Evolutionary conservation across 352 stramenopile genomes (phyloP).

Genomic region (Globisporangium paroecandrum): DNA sequence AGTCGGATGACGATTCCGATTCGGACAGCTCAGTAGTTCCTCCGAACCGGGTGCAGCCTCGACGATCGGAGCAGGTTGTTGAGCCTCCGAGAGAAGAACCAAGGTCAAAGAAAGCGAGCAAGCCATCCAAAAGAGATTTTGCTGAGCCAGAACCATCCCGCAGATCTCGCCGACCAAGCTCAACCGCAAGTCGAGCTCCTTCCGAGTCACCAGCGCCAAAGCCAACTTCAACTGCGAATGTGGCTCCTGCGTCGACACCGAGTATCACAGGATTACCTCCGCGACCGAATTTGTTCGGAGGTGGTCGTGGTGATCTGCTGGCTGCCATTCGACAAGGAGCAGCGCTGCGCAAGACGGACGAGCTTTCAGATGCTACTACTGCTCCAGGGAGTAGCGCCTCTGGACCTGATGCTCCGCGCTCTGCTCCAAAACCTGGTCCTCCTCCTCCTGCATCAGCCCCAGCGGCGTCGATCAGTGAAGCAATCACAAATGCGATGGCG

Average conservation of each 20-base stretch:
- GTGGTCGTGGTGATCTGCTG: slow-evolving; percentile 65
- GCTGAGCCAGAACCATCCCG: slow-evolving; percentile 16
- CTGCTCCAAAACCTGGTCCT: slow-evolving; percentile 17
- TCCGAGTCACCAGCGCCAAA: slow-evolving; percentile 5
- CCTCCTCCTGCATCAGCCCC: slow-evolving; percentile 33
- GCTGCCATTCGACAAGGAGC: slow-evolving; percentile 71
- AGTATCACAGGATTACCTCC: slow-evolving; percentile 40
- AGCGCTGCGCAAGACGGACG: slow-evolving; percentile 44
- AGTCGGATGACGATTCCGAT: slow-evolving; percentile 30
- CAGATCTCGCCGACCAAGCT: slow-evolving; percentile 18
- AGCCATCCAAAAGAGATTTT: slow-evolving; percentile 27
- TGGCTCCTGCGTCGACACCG: slow-evolving; percentile 11
- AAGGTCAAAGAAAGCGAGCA: slow-evolving; percentile 19
- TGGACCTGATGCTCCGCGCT: slow-evolving; percentile 10
- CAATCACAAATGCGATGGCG: slow-evolving; percentile 80
- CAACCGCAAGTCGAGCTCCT: slow-evolving; percentile 11
- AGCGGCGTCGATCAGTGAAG: slow-evolving; percentile 66
- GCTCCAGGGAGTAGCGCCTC: background rate
- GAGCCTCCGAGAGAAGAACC: slow-evolving; percentile 15
- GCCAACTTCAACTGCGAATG: slow-evolving; percentile 11
- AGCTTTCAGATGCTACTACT: background rate
- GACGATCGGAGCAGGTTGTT: background rate
- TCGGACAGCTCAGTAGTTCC: slow-evolving; percentile 32
- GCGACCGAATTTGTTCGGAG: slow-evolving; percentile 67
- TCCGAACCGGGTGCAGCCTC: slow-evolving; percentile 11